Conservation (phyloP, 331 rosid genomes). For the Rhamnella rubrinervis region DNA sequence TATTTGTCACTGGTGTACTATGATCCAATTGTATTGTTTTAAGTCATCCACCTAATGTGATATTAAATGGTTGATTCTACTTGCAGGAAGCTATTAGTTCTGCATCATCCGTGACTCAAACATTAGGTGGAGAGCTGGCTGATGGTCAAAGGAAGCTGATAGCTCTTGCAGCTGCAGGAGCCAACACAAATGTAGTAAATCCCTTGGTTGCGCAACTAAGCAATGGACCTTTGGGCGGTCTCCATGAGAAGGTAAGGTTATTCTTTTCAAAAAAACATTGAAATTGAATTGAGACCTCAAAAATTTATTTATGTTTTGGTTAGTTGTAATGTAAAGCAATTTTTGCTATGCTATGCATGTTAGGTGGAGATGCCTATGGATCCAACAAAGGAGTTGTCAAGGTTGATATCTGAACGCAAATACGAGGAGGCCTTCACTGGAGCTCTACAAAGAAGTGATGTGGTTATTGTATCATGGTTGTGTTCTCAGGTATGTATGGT, state of each 20-base stretch:
- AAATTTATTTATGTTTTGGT: not conserved
- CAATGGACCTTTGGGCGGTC: constrained; percentile 72
- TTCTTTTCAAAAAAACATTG: not conserved
- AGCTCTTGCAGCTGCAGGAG: constrained; percentile 69
- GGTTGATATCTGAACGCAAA: constrained; percentile 75
- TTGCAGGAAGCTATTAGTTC: constrained; percentile 83
- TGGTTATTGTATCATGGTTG: constrained; percentile 88
- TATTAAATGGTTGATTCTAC: no score
- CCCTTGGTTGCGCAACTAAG: constrained; percentile 68
- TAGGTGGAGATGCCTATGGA: constrained; percentile 91
- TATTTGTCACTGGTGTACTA: no score
- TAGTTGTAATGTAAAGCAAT: constrained; percentile 17
- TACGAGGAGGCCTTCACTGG: constrained; percentile 88
- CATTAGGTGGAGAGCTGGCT: constrained; percentile 75
- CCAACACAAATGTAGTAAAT: constrained; percentile 62
- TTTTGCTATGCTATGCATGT: constrained; percentile 15
- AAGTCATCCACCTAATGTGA: no score
- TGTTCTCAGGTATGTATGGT: constrained; percentile 73
- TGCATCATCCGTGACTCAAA: constrained; percentile 78
- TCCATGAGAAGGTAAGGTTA: constrained; percentile 72
- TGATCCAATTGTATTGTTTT: no score
- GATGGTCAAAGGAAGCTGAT: constrained; percentile 89
- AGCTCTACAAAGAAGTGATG: constrained; percentile 93
- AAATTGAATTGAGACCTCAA: not conserved
- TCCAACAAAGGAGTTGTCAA: constrained; percentile 84